A percentile compares a stretch with the other conserved stretches of the same genome.
Evolutionary conservation across 2,329 filamentous ascomycete species (phyloP).

Genomic region (Pseudovirgaria hyperparasitica): DNA sequence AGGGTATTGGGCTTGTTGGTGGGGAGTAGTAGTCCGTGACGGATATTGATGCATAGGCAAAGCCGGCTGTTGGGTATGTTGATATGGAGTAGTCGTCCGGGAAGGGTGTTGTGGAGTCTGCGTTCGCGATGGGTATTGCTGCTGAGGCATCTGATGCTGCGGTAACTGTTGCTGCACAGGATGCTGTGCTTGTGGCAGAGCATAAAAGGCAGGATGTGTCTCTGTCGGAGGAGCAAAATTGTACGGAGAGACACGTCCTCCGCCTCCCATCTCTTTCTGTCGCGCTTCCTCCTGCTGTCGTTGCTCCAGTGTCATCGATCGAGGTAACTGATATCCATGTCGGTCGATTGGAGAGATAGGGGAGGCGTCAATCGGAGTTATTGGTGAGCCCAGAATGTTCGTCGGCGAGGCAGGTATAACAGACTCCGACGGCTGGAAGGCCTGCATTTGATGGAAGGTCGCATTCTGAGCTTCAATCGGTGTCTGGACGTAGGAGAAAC

Average conservation of each 20-base stretch:
- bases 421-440: not conserved
- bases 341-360: slow-evolving; percentile 13
- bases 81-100: not conserved
- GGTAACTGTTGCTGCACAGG: not conserved
- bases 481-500: slow-evolving; percentile 24
- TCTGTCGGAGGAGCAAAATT: slow-evolving; percentile 11
- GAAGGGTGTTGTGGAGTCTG: too few relatives aligned
- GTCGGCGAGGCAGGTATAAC: not conserved
- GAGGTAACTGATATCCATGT: slow-evolving; percentile 11
- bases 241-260: slow-evolving; percentile 15
- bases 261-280: slow-evolving; percentile 1
- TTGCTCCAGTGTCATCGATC: not conserved
- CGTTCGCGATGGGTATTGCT: slow-evolving; percentile 2
- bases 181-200: slow-evolving; percentile 3
- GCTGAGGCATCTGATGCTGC: not conserved
- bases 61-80: too few relatives aligned
- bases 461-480: slow-evolving; percentile 19
- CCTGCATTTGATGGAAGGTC: slow-evolving; percentile 4
- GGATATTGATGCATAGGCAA: too few relatives aligned
- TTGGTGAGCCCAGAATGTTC: not conserved
- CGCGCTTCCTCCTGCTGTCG: not conserved
- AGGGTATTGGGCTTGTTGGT: too few relatives aligned
- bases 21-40: too few relatives aligned
- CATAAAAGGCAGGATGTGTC: slow-evolving; percentile 8
- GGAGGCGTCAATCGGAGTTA: slow-evolving; percentile 15